Evolutionary conservation across 2,329 filamentous ascomycete genomes (phyloP).

Genomic region (Epichloe elymi): DNA sequence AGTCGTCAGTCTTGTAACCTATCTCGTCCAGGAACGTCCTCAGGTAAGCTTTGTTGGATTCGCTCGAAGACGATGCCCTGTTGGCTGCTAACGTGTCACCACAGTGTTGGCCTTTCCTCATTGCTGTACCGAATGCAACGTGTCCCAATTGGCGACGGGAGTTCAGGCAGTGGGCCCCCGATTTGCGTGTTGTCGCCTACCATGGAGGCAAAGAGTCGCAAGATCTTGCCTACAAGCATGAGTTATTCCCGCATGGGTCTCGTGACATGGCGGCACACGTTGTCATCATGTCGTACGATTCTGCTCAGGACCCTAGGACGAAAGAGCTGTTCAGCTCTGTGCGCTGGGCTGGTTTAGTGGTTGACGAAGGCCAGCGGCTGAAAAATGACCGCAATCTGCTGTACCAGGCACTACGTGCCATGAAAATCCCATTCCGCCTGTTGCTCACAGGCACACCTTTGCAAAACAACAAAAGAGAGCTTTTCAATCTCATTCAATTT

Average conservation of each 20-base stretch:
- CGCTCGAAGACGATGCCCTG: neutral
- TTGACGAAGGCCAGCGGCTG: slow-evolving; percentile 89
- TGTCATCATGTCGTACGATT: slow-evolving; percentile 91
- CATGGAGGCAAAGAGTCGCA: slow-evolving; percentile 68
- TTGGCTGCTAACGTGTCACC: slow-evolving; percentile 7
- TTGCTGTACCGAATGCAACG: slow-evolving; percentile 89
- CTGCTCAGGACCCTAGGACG: slow-evolving; percentile 60
- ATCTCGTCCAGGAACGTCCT: slow-evolving; percentile 52
- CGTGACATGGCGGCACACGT: slow-evolving; percentile 73
- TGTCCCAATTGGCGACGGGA: slow-evolving; percentile 97
- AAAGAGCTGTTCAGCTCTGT: slow-evolving; percentile 53
- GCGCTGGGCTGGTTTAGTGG: slow-evolving; percentile 76
- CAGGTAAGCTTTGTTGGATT: slow-evolving; percentile 20
- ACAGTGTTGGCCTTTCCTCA: slow-evolving; percentile 75
- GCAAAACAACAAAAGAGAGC: slow-evolving; percentile 87
- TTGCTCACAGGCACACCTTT: slow-evolving; percentile 84
- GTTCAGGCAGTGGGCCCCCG: slow-evolving; percentile 85
- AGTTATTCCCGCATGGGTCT: slow-evolving; percentile 60
- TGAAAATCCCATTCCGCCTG: slow-evolving; percentile 72
- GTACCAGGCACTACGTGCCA: slow-evolving; percentile 58
- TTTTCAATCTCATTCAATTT: slow-evolving; percentile 96
- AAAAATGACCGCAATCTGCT: slow-evolving; percentile 85
- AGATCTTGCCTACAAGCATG: slow-evolving; percentile 65
- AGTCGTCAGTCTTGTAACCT: slow-evolving; percentile 68
- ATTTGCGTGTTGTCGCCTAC: slow-evolving; percentile 79